phyloP scores from a whole-genome alignment of 768 basidiomycete genomes.

The Leccinum subgranulosum region DNA sequence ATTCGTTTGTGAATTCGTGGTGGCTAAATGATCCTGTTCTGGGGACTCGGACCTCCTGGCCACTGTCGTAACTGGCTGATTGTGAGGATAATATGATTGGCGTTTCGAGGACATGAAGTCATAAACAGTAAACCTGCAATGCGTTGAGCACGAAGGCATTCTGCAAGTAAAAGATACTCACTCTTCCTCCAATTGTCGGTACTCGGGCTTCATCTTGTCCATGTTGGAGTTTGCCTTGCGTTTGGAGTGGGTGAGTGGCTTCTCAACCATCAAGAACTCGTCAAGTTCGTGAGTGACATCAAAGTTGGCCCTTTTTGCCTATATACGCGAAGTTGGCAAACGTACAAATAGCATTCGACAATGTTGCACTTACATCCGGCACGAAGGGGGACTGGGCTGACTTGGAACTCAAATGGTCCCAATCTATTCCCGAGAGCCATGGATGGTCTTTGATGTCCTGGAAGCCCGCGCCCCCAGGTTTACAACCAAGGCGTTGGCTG shows the following conservation, averaged over 20 bases:
- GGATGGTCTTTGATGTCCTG: constrained; percentile 78
- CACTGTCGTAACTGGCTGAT: constrained; percentile 51
- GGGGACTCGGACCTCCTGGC: constrained; percentile 28
- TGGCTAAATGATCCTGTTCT: constrained; percentile 25
- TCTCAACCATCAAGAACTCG: constrained; percentile 96
- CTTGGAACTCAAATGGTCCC: constrained; percentile 73
- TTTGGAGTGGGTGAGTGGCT: constrained; percentile 93
- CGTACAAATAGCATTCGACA: background rate
- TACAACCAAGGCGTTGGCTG: constrained; percentile 76
- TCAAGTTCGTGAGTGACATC: constrained; percentile 97
- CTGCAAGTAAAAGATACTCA: constrained; percentile 33
- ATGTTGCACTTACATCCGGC: constrained; percentile 74
- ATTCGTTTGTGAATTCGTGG: constrained; percentile 36
- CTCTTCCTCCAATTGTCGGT: constrained; percentile 93
- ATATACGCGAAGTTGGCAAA: constrained; percentile 5
- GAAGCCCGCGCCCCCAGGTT: constrained; percentile 62
- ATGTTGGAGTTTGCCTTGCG: constrained; percentile 84
- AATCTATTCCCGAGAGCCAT: constrained; percentile 83
- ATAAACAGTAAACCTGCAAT: constrained; percentile 78
- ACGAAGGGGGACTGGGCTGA: constrained; percentile 77
- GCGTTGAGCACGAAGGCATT: constrained; percentile 7
- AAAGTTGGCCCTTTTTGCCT: constrained; percentile 98
- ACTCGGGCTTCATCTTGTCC: constrained; percentile 87
- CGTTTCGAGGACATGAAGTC: constrained; percentile 74
- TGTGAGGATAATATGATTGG: constrained; percentile 86